Evolutionary conservation across 1,284 basidiomycete genomes (phyloP), one percentile per base, ranked within the genome.

Genomic region (Leccinum insolens): DNA sequence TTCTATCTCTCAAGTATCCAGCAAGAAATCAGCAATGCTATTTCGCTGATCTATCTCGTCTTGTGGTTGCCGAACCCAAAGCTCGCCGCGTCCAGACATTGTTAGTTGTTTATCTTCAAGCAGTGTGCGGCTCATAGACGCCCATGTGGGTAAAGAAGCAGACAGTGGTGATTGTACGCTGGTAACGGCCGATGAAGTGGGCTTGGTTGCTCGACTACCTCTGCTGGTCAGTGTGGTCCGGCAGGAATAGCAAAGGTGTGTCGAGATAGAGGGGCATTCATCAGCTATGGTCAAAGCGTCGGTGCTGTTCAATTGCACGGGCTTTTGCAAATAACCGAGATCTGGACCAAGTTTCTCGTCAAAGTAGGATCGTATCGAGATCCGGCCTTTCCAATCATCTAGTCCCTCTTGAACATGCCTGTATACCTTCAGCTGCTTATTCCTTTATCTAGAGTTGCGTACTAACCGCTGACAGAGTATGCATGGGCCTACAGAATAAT

Each of bases 371-470:
- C 90, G 87, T 67, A 94, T 87, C 1, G 92, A 89, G 74, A 91
- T 93, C 37, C 84, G 84, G 0, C 84, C 80, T 76, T 93, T 93
- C 93, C 93, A 95, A 34, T 84, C 86, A 68, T 88, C 85, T 9
- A 90, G 82, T n/a, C 86, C 87, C 5, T 81, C 81, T 72, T 93
- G 92, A 2, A 86, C 82, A n/a, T 91, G 90, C 66, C 93, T 94
- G 71, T 31, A 15, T 55, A 37, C 39, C 28, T 61, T 68, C 58
- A 71, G 64, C 34, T 3, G 11, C 15, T 31, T n/a, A 4, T 25
- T 28, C 44, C 15, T n/a, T n/a, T 8, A 22, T 37, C 17, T 11
- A 34, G 22, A 70, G 4, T n/a, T 2, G 61, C 46, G 14, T 34
- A 80, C 87, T 63, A 65, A 93, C 94, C 90, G 82, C 74, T 90